Conservation (phyloP, 2,329 filamentous ascomycete genomes). For the Pestalotiopsis sp. region DNA sequence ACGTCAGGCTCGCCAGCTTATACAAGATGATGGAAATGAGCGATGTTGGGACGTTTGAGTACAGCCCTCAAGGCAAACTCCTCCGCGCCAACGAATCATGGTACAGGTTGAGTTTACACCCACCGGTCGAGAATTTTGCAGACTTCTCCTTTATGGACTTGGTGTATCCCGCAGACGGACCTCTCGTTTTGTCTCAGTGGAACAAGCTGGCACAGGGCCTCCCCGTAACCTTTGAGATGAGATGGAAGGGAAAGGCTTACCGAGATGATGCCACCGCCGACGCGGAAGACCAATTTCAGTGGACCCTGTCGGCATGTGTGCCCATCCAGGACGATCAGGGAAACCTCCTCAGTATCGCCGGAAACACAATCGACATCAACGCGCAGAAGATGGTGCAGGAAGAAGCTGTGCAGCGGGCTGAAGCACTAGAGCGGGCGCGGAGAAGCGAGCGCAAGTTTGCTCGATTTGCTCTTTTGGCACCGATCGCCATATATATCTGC, state of each 20-base stretch:
- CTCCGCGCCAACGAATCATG: conserved; percentile 16
- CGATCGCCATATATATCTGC: conserved; percentile 86
- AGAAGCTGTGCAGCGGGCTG: conserved; percentile 15
- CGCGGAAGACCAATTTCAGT: conserved; percentile 8
- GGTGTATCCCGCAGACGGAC: conserved; percentile 14
- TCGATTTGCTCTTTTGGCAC: conserved; percentile 81
- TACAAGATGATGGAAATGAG: conserved; percentile 17
- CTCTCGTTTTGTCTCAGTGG: conserved; percentile 12
- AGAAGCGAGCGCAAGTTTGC: conserved; percentile 79
- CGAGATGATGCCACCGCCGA: neutral
- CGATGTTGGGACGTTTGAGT: conserved; percentile 16
- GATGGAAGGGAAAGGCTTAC: conserved; percentile 14
- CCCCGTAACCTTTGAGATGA: conserved; percentile 17
- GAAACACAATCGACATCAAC: conserved; percentile 16
- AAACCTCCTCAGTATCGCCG: conserved; percentile 13
- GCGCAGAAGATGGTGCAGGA: conserved; percentile 15
- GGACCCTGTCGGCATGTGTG: conserved; percentile 13
- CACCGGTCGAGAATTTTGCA: neutral
- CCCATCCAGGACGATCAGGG: conserved; percentile 13
- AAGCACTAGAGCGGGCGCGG: conserved; percentile 49
- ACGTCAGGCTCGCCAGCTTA: conserved; percentile 10
- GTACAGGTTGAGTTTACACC: conserved; percentile 14
- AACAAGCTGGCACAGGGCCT: conserved; percentile 11
- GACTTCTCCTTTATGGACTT: conserved; percentile 17
- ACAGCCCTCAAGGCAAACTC: conserved; percentile 5